Conservation (phyloP, 2,329 filamentous ascomycete genomes). For the Penicillium sp. region DNA sequence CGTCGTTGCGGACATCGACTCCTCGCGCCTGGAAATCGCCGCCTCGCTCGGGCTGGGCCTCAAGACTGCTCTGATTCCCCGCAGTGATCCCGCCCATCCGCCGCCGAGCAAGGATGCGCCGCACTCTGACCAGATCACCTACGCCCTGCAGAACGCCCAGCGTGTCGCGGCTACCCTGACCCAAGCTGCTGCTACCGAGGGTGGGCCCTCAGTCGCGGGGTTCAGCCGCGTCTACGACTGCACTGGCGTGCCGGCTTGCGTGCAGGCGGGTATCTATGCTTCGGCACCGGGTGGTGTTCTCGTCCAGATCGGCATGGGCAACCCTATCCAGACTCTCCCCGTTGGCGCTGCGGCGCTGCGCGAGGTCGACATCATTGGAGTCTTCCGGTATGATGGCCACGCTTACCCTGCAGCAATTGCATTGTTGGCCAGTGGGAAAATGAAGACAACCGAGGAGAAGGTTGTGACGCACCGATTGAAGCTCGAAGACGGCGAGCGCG, state of each 20-base stretch:
- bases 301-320: slow-evolving; percentile 58
- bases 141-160: slow-evolving; percentile 37
- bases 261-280: slow-evolving; percentile 47
- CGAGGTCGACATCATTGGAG: slow-evolving; percentile 58
- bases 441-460: slow-evolving; percentile 49
- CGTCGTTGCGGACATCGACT: slow-evolving; percentile 61
- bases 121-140: slow-evolving; percentile 33
- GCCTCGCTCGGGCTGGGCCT: slow-evolving; percentile 36
- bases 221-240: slow-evolving; percentile 49
- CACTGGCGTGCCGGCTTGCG: slow-evolving; percentile 46
- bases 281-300: slow-evolving; percentile 51
- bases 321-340: slow-evolving; percentile 53
- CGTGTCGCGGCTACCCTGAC: slow-evolving; percentile 35
- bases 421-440: slow-evolving; percentile 50
- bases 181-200: slow-evolving; percentile 13
- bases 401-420: slow-evolving; percentile 56
- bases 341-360: slow-evolving; percentile 55
- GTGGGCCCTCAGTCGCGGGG: slow-evolving; percentile 28
- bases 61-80: slow-evolving; percentile 40
- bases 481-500: slow-evolving; percentile 50
- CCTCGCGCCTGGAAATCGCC: slow-evolving; percentile 56
- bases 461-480: slow-evolving; percentile 55
- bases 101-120: slow-evolving; percentile 33
- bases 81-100: slow-evolving; percentile 27
- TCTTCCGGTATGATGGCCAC: slow-evolving; percentile 54